These are phyloP conservation scores for Cystofilobasidium ferigula DNA, from an alignment of 768 basidiomycete species.

Conservation along the genomic window DNA sequence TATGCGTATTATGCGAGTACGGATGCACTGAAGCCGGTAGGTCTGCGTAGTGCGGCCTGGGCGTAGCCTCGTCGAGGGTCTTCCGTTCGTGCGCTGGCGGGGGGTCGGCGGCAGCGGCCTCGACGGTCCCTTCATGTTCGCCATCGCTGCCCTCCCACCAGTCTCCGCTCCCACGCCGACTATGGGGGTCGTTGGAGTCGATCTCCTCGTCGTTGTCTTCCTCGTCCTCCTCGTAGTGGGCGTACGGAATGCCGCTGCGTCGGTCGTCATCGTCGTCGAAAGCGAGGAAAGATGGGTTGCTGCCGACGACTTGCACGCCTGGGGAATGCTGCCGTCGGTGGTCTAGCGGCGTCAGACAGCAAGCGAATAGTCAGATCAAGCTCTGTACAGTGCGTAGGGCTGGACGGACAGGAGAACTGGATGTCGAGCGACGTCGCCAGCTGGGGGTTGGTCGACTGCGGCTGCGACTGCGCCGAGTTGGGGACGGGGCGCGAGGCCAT, in stretches of 20 bases:
- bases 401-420: constrained; percentile 2
- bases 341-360: neutral
- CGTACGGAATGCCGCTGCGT: neutral
- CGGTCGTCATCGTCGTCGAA: neutral
- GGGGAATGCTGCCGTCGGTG: neutral
- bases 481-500: constrained; percentile 2
- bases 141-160: no score
- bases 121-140: no score
- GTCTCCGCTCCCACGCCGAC: no score
- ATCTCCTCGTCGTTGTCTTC: neutral
- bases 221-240: constrained; percentile 5
- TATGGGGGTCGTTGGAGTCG: neutral
- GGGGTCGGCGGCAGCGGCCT: no score
- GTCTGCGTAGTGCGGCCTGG: no score
- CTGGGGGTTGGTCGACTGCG: neutral
- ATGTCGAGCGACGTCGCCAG: constrained; percentile 8
- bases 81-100: no score
- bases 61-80: no score
- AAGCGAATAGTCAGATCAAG: no score
- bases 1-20: no score
- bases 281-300: constrained; percentile 7
- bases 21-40: no score
- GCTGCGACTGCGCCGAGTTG: neutral
- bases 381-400: no score
- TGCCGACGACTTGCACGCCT: neutral